Base-by-base conservation (phyloP, 192 early-diverging fungal genomes). In the Coemansia umbellata region DNA sequence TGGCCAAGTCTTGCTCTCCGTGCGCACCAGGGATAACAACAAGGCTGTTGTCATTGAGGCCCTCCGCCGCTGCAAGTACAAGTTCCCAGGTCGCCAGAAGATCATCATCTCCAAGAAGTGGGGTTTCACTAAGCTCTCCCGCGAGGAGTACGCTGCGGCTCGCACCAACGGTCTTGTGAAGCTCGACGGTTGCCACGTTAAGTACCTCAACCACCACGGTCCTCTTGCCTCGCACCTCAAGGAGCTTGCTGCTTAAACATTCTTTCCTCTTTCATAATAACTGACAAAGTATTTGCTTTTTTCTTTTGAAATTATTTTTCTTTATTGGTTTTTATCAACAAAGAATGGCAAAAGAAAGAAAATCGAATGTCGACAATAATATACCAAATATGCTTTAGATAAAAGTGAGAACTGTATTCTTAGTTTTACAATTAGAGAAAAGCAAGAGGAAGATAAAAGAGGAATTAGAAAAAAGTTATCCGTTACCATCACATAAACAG, bases 91-190 rank as follows among this genome's bases (percentile, higher is more conserved):
- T 73, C 90, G 90, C 58, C 96, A 97, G 78, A 96, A 94, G 85
- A 95, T 99, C 68, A 87, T 99, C 66, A 78, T 98, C 58, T 98
- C 96, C 74, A 96, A 97, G 85, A 97, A 97, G 80, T 97, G 96
- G 96, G 96, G 96, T 57, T 97, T 99, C 85, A 98, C 96, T 81
- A 96, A 96, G 81, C 81, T 95, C 50, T 80, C 89, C 50, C 89
- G 93, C 56, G 88, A 90, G 66, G 88, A 95, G 62, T 98, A 96
- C 78, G 77, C 85, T 37, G 85, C 74, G 31, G 82, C 80, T 44
- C 88, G 92, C 66, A 67, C 76, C 55, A 81, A 80, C 44, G 90
- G 89, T 48, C 78, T 78, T 33, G 80, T 98, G 53, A 87, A 87
- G 72, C 89, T 90, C 48, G 95, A 98, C 78, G 93, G 93, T 61